Percentiles rank a stretch among this genome's conserved stretches.
Conservation (phyloP, 176 grass and related monocot genomes). For the Cenchrus fungigraminus region DNA sequence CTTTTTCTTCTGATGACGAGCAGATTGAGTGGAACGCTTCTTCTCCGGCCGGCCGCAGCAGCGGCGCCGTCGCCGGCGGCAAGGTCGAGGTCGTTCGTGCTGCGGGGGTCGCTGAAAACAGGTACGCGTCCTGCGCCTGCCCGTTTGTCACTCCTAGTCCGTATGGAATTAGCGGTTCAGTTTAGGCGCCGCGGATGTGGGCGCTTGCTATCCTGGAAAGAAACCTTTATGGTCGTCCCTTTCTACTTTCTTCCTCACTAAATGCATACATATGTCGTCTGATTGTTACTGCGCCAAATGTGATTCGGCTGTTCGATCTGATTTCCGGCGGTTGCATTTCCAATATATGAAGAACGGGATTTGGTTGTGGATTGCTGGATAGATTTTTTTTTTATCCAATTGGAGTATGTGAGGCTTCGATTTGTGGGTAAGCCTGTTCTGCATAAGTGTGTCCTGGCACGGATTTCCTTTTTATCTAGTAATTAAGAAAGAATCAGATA, state of each 20-base stretch:
- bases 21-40: constrained; percentile 1
- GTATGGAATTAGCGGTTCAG: background rate
- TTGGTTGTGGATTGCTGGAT: background rate
- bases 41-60: background rate
- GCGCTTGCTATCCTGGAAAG: background rate
- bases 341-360: background rate
- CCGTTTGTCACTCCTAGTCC: background rate
- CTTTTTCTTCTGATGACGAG: background rate
- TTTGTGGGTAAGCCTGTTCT: background rate
- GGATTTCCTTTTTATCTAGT: background rate
- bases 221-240: background rate
- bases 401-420: background rate
- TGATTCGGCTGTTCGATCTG: background rate
- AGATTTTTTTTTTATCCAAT: background rate
- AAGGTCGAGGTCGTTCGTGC: background rate
- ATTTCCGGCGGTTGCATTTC: background rate
- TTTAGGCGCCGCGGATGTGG: background rate
- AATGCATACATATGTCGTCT: background rate
- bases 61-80: background rate
- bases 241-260: background rate
- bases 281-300: background rate
- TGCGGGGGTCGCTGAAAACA: background rate
- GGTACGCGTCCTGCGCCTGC: background rate
- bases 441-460: background rate
- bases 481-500: background rate